Base-by-base conservation (phyloP, 306 rosid species). In the Elaeagnus macrophylla region DNA sequence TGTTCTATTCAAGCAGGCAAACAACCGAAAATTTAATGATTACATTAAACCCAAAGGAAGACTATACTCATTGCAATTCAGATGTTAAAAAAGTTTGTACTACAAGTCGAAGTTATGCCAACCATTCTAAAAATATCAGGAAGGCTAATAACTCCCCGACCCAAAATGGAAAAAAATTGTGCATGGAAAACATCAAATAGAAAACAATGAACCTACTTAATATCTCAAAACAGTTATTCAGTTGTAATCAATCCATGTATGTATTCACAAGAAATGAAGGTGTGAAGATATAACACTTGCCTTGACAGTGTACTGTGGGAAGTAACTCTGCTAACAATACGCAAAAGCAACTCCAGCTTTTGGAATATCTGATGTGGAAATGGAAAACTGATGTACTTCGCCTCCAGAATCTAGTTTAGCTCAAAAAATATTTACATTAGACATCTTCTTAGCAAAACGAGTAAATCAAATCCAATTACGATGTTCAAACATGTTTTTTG, bases 361-460 rank as follows among this genome's bases (percentile, higher is more conserved):
- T 7, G 83, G 67, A 12, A 66, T 68, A 57, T 66, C 77, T 4
- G 79, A 42, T 46, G 72, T 16, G 64, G 79, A 66, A 41, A 73
- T 80, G 52, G 67, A 67, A 45, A 53, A 70, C 18, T 51, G 56
- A 12, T 70, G 76, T 10, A 61, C 45, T 37, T 80, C 74, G 37
- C 70, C 70, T 35, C 67, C 76, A 39, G 71, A 77, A 43, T 76
- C 77, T 75, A 89, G 66, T 61, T 82, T 79, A 84, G 95, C 93
- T 66, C 83, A 93, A 77, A 89, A 82, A 67, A 61, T 63, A 47
- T 55, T 83, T 64, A 75, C 75, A 48, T 37, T 71, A 7, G 95
- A 77, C 86, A 89, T 81, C 59, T 79, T 86, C 81, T 80, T 83
- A 77, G 80, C 95, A 59, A 89, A 89, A 53, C 81, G 95, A 53